These are phyloP conservation scores for Panaeolus papilionaceus DNA, from an alignment of 768 basidiomycete genomes.

Conservation along the genomic window DNA sequence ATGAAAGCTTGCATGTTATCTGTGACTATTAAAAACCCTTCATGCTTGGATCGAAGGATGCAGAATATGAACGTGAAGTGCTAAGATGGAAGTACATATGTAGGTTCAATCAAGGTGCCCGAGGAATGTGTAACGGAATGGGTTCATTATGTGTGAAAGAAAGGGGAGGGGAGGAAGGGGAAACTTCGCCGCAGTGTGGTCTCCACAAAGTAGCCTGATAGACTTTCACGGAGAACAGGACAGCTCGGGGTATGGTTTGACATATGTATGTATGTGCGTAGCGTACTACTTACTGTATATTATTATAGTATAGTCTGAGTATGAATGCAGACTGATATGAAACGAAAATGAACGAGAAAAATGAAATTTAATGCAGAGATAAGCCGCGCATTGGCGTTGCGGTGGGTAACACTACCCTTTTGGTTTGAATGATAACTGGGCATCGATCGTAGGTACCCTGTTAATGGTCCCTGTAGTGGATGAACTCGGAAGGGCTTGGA, in stretches of 20 bases:
- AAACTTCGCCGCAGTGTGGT: neutral
- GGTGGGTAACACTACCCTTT: neutral
- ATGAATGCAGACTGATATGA: neutral
- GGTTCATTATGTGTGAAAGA: slow-evolving; percentile 3
- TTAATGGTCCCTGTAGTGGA: neutral
- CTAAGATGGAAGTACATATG: neutral
- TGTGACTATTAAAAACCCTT: neutral
- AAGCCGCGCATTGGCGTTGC: neutral
- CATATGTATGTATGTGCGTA: neutral
- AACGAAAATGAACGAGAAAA: neutral
- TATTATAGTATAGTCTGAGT: no score
- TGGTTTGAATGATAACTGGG: neutral
- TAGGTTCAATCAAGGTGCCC: no score
- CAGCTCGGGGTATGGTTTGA: slow-evolving; percentile 1
- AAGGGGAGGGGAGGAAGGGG: neutral
- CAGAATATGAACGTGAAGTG: neutral
- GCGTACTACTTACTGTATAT: no score
- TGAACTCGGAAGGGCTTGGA: neutral
- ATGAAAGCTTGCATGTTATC: neutral
- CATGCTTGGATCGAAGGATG: neutral
- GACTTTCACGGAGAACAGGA: slow-evolving; percentile 1
- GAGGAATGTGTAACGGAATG: neutral
- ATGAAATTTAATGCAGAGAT: slow-evolving; percentile 9
- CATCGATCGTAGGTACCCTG: neutral
- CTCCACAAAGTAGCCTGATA: slow-evolving; percentile 4